A percentile compares a stretch with the other conserved stretches of the same genome.
phyloP scores from a whole-genome alignment of 148 eudicot species.

The Silene uniflora region DNA sequence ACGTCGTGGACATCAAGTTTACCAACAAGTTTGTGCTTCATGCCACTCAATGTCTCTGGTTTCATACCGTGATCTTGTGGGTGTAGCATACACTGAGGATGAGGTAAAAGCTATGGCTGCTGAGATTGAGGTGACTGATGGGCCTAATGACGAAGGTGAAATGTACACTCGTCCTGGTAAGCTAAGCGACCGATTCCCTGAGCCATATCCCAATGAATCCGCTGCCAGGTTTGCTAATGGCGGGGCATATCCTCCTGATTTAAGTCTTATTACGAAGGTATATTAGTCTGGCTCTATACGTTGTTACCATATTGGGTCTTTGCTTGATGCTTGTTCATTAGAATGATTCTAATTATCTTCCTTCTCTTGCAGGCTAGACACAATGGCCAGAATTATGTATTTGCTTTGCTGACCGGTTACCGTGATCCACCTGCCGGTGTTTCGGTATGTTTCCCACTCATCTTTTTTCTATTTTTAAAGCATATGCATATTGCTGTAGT shows the following conservation, averaged over 20 bases:
- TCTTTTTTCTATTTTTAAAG: not conserved
- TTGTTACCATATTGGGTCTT: not conserved
- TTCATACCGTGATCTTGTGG: slow-evolving; percentile 79
- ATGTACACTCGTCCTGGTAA: slow-evolving; percentile 86
- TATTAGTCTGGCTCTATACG: slow-evolving; percentile 5
- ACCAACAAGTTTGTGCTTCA: slow-evolving; percentile 84
- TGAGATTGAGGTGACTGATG: slow-evolving; percentile 84
- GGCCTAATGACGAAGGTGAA: slow-evolving; percentile 94
- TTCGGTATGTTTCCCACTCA: slow-evolving; percentile 31
- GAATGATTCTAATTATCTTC: slow-evolving; percentile 1
- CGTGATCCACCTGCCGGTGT: slow-evolving; percentile 93
- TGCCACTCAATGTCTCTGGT: slow-evolving; percentile 88
- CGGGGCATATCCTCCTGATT: slow-evolving; percentile 98
- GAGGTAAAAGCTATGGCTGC: slow-evolving; percentile 90
- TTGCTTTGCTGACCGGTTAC: slow-evolving; percentile 75
- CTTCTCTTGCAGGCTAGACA: slow-evolving; percentile 63
- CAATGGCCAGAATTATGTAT: slow-evolving; percentile 81
- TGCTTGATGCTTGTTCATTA: not conserved
- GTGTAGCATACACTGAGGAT: slow-evolving; percentile 91
- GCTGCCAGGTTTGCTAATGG: slow-evolving; percentile 98
- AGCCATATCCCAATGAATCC: slow-evolving; percentile 75
- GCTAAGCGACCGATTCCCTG: slow-evolving; percentile 74
- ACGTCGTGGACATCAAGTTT: slow-evolving; percentile 94
- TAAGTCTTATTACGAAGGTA: slow-evolving; percentile 90
- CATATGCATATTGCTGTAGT: not conserved